Conservation (phyloP, 257 asterid genomes). For the Euphrasia confusa region DNA sequence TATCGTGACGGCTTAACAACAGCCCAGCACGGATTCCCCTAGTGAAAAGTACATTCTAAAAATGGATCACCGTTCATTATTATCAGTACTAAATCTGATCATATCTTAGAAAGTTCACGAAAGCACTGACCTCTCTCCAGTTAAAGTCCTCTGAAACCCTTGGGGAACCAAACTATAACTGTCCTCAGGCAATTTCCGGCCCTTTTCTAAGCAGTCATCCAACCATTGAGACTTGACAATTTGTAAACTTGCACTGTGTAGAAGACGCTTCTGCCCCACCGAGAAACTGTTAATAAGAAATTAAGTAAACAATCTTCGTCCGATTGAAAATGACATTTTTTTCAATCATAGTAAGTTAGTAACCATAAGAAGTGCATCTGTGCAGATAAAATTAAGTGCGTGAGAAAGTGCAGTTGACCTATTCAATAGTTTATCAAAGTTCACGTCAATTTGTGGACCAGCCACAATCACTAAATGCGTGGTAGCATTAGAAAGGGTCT, state of each 20-base stretch:
- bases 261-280: constrained; percentile 41
- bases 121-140: constrained; percentile 47
- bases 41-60: not conserved
- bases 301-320: constrained; percentile 8
- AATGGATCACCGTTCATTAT: not conserved
- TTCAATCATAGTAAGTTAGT: not conserved
- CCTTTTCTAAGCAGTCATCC: constrained; percentile 61
- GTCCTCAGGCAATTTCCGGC: constrained; percentile 57
- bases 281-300: constrained; percentile 55
- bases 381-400: not conserved
- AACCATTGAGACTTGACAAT: constrained; percentile 73
- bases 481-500: constrained; percentile 58
- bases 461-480: constrained; percentile 71
- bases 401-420: constrained; percentile 41
- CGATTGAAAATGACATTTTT: not conserved
- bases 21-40: not conserved
- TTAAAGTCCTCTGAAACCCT: constrained; percentile 32
- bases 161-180: constrained; percentile 57
- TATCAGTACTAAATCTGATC: constrained; percentile 14
- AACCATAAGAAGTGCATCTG: not conserved
- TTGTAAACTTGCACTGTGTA: constrained; percentile 47
- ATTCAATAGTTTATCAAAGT: constrained; percentile 42
- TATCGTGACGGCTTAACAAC: too few relatives aligned
- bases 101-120: constrained; percentile 7
- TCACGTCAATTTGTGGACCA: constrained; percentile 36